Conservation (phyloP, 1,139 yeast genomes). For the Kurtzmaniella quercitrusa region DNA sequence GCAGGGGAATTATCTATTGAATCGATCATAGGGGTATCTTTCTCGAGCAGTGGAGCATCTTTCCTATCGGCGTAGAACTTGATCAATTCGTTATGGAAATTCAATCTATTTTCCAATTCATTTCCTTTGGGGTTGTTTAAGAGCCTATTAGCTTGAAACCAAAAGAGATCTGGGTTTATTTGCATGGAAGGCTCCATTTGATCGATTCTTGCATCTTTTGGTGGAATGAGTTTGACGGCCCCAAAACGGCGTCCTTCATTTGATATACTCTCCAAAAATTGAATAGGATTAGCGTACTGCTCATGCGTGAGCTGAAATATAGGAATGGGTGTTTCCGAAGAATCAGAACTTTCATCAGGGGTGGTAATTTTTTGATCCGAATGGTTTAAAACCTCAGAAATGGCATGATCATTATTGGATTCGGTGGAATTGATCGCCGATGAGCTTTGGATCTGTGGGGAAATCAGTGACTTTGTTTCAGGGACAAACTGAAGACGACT, state of each 20-base stretch:
- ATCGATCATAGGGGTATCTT: neutral
- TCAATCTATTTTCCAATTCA: constrained; percentile 27
- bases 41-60: neutral
- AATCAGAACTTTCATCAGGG: constrained; percentile 10
- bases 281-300: constrained; percentile 48
- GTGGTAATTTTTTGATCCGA: neutral
- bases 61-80: constrained; percentile 13
- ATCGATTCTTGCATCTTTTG: constrained; percentile 26
- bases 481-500: constrained; percentile 15
- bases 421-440: neutral
- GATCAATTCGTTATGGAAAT: constrained; percentile 27
- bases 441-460: neutral
- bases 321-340: constrained; percentile 37
- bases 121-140: constrained; percentile 26
- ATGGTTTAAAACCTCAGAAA: constrained; percentile 6
- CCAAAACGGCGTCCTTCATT: constrained; percentile 53
- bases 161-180: constrained; percentile 41
- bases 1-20: constrained; percentile 2
- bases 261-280: constrained; percentile 43
- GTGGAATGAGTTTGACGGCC: constrained; percentile 69
- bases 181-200: constrained; percentile 35
- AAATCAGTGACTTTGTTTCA: constrained; percentile 5
- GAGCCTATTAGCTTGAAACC: constrained; percentile 49
- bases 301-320: constrained; percentile 41
- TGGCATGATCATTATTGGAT: constrained; percentile 10